These are phyloP conservation scores for Colletotrichum euphorbiae DNA, from an alignment of 2,329 filamentous ascomycete species.

Conservation along the genomic window DNA sequence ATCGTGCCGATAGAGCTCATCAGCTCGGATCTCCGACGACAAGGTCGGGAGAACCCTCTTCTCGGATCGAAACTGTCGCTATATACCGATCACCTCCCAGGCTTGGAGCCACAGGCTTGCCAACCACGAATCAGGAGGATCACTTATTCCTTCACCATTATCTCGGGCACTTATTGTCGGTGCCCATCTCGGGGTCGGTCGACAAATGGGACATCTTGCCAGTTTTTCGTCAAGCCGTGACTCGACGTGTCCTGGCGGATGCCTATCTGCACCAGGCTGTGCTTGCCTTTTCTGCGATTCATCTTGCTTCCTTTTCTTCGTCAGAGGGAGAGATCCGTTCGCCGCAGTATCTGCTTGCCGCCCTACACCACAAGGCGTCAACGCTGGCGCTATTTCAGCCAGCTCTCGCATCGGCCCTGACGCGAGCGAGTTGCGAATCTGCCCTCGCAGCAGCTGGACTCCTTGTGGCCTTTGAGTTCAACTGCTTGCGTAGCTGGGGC, in stretches of 20 bases:
- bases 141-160: background rate
- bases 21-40: background rate
- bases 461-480: background rate
- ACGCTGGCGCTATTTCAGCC: background rate
- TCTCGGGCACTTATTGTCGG: background rate
- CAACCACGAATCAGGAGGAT: background rate
- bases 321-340: background rate
- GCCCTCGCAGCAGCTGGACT: background rate
- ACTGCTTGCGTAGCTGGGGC: background rate
- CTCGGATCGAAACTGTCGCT: background rate
- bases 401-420: too few species aligned
- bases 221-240: background rate
- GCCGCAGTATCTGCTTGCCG: background rate
- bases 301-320: background rate
- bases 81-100: slow-evolving; percentile 4
- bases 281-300: background rate
- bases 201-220: slow-evolving; percentile 5
- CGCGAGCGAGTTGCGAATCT: background rate
- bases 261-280: background rate
- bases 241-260: background rate
- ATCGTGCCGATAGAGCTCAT: background rate
- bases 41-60: too few species aligned
- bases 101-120: background rate
- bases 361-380: background rate
- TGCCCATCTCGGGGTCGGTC: background rate